Percentiles rank a stretch among this genome's conserved stretches.
These are phyloP conservation scores for Wickerhamomyces sp. DNA, from an alignment of 1,139 yeast genomes.

Conservation along the genomic window DNA sequence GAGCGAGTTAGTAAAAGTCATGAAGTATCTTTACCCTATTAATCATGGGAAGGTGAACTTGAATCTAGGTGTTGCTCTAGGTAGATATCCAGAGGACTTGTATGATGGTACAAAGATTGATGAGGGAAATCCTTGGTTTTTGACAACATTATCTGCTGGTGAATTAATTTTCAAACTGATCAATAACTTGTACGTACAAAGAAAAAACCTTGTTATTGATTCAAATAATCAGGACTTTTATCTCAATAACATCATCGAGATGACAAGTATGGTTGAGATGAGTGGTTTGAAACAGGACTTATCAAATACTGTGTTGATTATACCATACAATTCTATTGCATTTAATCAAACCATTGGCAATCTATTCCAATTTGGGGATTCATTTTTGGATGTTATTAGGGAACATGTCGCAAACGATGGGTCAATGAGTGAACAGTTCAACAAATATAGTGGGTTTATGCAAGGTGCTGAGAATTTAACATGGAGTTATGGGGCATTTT, in stretches of 20 bases:
- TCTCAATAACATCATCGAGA: conserved; percentile 24
- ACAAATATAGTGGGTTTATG: conserved; percentile 74
- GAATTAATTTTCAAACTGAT: conserved; percentile 35
- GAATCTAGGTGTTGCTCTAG: conserved; percentile 65
- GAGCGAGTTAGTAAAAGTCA: conserved; percentile 52
- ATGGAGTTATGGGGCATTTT: conserved; percentile 86
- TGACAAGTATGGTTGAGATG: conserved; percentile 2
- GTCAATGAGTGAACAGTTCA: conserved; percentile 84
- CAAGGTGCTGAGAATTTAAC: conserved; percentile 85
- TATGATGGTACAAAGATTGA: conserved; percentile 74
- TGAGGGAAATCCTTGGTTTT: conserved; percentile 95
- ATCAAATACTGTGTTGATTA: conserved; percentile 11
- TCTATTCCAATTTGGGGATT: conserved; percentile 62
- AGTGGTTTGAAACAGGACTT: neutral
- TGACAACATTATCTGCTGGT: conserved; percentile 78
- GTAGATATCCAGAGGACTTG: conserved; percentile 90
- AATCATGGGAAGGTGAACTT: conserved; percentile 45
- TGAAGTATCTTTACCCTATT: conserved; percentile 72
- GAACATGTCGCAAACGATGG: conserved; percentile 74
- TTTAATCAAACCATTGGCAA: conserved; percentile 41
- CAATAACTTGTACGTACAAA: conserved; percentile 28
- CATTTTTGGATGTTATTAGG: conserved; percentile 66
- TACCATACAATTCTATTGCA: conserved; percentile 42
- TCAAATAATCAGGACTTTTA: conserved; percentile 21
- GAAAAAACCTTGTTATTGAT: conserved; percentile 30